Evolutionary conservation across 2,329 filamentous ascomycete species (phyloP).

Genomic region (Akanthomyces uredinophilus): DNA sequence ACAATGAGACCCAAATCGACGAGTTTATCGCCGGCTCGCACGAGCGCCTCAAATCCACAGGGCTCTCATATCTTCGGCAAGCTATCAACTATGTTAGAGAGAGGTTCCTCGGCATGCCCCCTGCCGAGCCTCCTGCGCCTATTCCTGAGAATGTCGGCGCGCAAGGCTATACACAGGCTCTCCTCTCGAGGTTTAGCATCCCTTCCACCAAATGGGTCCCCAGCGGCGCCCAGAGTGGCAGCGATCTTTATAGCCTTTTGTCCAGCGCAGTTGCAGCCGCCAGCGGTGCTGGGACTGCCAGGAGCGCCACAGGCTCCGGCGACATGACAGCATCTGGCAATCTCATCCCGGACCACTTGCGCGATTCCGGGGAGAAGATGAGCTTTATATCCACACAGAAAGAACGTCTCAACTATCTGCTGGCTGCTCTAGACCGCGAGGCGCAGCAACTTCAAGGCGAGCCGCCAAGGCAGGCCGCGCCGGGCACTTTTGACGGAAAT

Average conservation of each 20-base stretch:
- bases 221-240: conserved; percentile 37
- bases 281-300: conserved; percentile 38
- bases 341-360: conserved; percentile 67
- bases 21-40: conserved; percentile 79
- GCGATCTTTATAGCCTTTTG: conserved; percentile 74
- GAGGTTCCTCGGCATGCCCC: conserved; percentile 72
- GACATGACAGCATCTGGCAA: conserved; percentile 42
- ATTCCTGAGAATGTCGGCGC: conserved; percentile 38
- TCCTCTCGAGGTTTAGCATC: conserved; percentile 82
- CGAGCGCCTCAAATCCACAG: conserved; percentile 69
- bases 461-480: conserved; percentile 25
- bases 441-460: conserved; percentile 53
- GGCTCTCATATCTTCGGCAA: conserved; percentile 68
- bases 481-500: conserved; percentile 19
- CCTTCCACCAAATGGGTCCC: conserved; percentile 60
- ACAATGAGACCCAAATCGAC: conserved; percentile 87
- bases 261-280: conserved; percentile 67
- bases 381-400: conserved; percentile 74
- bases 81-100: conserved; percentile 68
- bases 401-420: conserved; percentile 67
- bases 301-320: conserved; percentile 20
- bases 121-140: conserved; percentile 37
- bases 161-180: conserved; percentile 67
- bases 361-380: conserved; percentile 59
- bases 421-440: conserved; percentile 75